Evolutionary conservation across 768 basidiomycete species (phyloP).

Genomic region (Gymnopilus junonius): DNA sequence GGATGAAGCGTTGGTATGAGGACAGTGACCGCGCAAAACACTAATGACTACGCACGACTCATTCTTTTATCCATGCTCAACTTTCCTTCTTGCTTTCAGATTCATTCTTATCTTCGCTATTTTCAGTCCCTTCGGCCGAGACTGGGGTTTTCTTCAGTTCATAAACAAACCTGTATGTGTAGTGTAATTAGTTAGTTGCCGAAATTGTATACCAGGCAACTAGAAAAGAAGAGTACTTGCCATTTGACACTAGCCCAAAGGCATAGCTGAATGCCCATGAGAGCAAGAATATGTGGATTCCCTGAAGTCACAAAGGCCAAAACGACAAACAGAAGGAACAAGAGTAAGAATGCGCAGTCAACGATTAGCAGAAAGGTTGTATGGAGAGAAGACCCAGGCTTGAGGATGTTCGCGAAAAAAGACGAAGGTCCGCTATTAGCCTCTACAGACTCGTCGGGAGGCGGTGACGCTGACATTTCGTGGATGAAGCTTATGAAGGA

Average conservation of each 20-base stretch:
- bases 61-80: conserved; percentile 13
- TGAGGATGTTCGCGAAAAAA: conserved; percentile 63
- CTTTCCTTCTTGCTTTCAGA: conserved; percentile 12
- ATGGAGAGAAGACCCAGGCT: conserved; percentile 77
- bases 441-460: not conserved
- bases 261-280: conserved; percentile 67
- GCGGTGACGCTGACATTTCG: not conserved
- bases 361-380: conserved; percentile 68
- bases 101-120: conserved; percentile 8
- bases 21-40: conserved; percentile 59
- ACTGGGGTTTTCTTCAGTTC: conserved; percentile 53
- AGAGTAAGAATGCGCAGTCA: conserved; percentile 60
- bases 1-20: conserved; percentile 87
- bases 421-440: not conserved
- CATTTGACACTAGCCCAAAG: conserved; percentile 86
- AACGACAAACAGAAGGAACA: conserved; percentile 62
- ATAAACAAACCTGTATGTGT: conserved; percentile 59
- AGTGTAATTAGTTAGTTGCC: conserved; percentile 14
- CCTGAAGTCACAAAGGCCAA: conserved; percentile 66
- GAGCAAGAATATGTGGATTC: conserved; percentile 67
- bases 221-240: conserved; percentile 43
- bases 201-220: not conserved
- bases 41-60: conserved; percentile 30
- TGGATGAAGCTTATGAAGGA: not conserved
- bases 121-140: conserved; percentile 4